Conservation (phyloP, 148 eudicot species). For the Rhododendron ferrugineum region DNA sequence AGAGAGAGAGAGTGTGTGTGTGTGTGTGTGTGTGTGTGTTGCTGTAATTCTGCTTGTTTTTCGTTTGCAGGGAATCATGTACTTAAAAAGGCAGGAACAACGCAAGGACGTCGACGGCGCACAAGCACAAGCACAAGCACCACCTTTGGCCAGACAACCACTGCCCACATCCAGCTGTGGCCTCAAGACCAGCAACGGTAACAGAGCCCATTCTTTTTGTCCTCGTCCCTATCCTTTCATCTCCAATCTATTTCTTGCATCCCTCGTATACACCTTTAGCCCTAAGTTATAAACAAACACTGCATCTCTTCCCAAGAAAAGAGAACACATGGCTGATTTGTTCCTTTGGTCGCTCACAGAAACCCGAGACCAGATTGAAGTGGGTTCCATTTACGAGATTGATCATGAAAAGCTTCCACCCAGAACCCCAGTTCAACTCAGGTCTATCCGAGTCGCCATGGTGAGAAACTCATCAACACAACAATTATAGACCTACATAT, state of each 20-base stretch:
- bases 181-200: conserved; percentile 4
- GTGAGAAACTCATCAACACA: conserved; percentile 19
- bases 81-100: conserved; percentile 19
- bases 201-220: not conserved
- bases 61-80: conserved; percentile 17
- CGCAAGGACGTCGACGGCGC: conserved; percentile 11
- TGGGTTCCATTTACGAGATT: conserved; percentile 55
- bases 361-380: conserved; percentile 24
- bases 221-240: not conserved
- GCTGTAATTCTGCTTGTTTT: not conserved
- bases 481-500: not conserved
- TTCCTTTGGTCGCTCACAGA: conserved; percentile 1
- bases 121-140: conserved; percentile 15
- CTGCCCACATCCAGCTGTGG: conserved; percentile 15
- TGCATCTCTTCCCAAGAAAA: not conserved
- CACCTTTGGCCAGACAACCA: conserved; percentile 15
- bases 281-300: not conserved
- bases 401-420: conserved; percentile 48
- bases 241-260: not conserved
- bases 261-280: not conserved
- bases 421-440: conserved; percentile 46
- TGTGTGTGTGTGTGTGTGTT: no score
- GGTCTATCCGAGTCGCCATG: conserved; percentile 58
- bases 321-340: not conserved
- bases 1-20: conserved; percentile 7